phyloP scores from a whole-genome alignment of 495 filamentous ascomycete species.

The Penicillium egyptiacum region DNA sequence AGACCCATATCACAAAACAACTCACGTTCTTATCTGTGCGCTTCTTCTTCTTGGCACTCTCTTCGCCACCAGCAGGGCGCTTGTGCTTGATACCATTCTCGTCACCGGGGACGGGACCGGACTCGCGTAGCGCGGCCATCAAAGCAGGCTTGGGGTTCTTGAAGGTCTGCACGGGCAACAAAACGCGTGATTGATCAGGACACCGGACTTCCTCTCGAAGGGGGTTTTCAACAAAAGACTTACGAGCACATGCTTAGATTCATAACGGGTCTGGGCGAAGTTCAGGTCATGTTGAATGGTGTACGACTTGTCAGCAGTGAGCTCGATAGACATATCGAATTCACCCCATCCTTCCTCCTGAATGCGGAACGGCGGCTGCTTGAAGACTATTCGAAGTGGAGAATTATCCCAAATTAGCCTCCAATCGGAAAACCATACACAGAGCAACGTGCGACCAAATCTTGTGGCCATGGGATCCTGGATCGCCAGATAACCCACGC shows the following conservation, averaged over 20 bases:
- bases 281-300: slow-evolving; percentile 86
- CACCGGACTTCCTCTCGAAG: neutral
- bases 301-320: slow-evolving; percentile 81
- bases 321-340: slow-evolving; percentile 89
- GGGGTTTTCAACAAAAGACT: slow-evolving; percentile 28
- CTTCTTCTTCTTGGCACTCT: slow-evolving; percentile 74
- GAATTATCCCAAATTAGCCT: slow-evolving; percentile 4
- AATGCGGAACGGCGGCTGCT: slow-evolving; percentile 83
- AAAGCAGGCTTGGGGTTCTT: slow-evolving; percentile 88
- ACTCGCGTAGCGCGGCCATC: slow-evolving; percentile 69
- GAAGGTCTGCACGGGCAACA: slow-evolving; percentile 58
- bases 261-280: slow-evolving; percentile 78
- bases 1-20: neutral
- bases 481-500: neutral
- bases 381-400: slow-evolving; percentile 57
- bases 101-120: slow-evolving; percentile 78
- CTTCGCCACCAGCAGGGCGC: slow-evolving; percentile 50
- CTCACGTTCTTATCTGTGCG: slow-evolving; percentile 65
- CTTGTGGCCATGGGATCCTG: neutral
- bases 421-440: neutral
- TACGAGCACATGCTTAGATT: slow-evolving; percentile 76
- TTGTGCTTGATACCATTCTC: slow-evolving; percentile 61
- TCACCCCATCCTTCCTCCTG: slow-evolving; percentile 97
- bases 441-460: neutral
- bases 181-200: neutral